Evolutionary conservation across 192 early-diverging fungal species (phyloP), one percentile per base, ranked within the genome.

Genomic region (Gigaspora rosea): DNA sequence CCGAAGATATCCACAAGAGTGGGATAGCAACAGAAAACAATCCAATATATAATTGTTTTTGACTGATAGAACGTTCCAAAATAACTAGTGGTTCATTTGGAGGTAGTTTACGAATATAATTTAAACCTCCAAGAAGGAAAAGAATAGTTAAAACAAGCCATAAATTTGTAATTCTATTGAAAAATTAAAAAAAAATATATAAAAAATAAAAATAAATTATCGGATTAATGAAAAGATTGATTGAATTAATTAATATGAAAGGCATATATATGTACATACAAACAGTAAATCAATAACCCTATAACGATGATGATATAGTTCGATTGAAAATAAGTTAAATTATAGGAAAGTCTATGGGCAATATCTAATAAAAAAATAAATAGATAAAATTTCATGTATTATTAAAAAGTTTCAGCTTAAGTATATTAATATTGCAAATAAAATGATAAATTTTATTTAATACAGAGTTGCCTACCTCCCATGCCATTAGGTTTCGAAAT

Each of bases 301-400:
- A 89, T 49, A 65, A 90, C 77, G 54, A 90, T 84, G 58, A 90
- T 18, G 49, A 88, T 80, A 72, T 90, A 90, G 79, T 90, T 90
- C 41, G 82, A 81, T 67, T 89, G 87, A 76, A 86, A 90, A 61
- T 90, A 86, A 41, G 78, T 80, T 18, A 90, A 74, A 75, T 90
- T 90, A 67, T 89, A 88, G 71, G 85, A 88, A 81, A 78, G 74
- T 65, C 77, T 74, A 27, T 81, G 79, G 22, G 85, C 81, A 56
- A 84, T 72, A 64, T 36, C 83, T 84, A 79, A 67, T 57, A 22
- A 57, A 76, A 71, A n/a, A 46, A 22, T 6, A 16, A 9, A 11
- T 22, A n/a, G 2, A 50, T 22, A n/a, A 5, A 50, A 18, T n/a
- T 20, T 9, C 4, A 27, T 27, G 13, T 2, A 7, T 74, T 27